A percentile compares a stretch with the other conserved stretches of the same genome.
phyloP scores from a whole-genome alignment of 306 rosid species.

The Urtica urens region DNA sequence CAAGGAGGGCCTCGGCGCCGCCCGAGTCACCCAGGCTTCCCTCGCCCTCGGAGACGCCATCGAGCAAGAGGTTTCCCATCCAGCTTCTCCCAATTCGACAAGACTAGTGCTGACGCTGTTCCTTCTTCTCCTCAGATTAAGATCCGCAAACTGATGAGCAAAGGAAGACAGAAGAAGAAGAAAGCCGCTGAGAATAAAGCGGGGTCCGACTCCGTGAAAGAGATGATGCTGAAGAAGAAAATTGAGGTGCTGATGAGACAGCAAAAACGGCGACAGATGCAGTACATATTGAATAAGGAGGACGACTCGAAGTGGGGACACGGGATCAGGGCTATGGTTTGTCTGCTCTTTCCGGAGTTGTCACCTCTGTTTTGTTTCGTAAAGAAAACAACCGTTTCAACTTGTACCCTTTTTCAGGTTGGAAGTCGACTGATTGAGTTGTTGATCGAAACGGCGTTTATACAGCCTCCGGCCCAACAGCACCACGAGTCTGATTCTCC shows the following conservation, averaged over 20 bases:
- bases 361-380: slow-evolving; percentile 13
- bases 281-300: slow-evolving; percentile 35
- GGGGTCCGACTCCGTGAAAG: slow-evolving; percentile 34
- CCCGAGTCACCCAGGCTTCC: slow-evolving; percentile 57
- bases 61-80: slow-evolving; percentile 71
- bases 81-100: slow-evolving; percentile 3
- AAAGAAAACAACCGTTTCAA: slow-evolving; percentile 2
- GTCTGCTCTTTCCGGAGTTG: slow-evolving; percentile 18
- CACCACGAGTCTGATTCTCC: slow-evolving; percentile 43
- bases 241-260: slow-evolving; percentile 69
- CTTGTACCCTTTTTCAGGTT: slow-evolving; percentile 40
- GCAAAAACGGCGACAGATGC: slow-evolving; percentile 50
- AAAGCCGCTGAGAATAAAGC: too few relatives aligned
- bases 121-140: slow-evolving; percentile 50
- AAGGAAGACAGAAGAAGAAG: slow-evolving; percentile 33
- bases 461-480: slow-evolving; percentile 76
- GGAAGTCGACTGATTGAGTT: slow-evolving; percentile 86
- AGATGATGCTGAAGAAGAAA: slow-evolving; percentile 55
- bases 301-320: slow-evolving; percentile 62
- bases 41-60: slow-evolving; percentile 71
- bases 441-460: slow-evolving; percentile 66
- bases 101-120: slow-evolving; percentile 13
- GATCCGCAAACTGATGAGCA: slow-evolving; percentile 69
- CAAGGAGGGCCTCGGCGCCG: slow-evolving; percentile 38
- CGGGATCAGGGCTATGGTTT: slow-evolving; percentile 60